These are phyloP conservation scores for Leishmania tarentolae DNA, from an alignment of 208 protist genomes.

Conservation along the genomic window DNA sequence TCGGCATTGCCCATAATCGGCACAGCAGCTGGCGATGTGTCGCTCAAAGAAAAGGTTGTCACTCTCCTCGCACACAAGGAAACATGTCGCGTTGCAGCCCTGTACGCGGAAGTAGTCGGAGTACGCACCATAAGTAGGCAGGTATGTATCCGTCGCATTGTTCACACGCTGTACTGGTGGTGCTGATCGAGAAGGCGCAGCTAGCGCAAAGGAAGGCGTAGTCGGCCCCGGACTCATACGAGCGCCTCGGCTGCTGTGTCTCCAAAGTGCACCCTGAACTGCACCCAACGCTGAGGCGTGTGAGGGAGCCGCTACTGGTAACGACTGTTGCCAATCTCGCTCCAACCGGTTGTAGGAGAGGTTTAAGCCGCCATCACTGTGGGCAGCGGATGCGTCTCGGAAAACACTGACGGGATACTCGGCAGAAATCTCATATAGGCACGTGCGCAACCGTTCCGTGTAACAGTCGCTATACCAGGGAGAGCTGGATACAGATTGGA, in stretches of 20 bases:
- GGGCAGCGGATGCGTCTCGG: conserved; percentile 1
- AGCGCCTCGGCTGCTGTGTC: background rate
- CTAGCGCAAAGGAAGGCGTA: background rate
- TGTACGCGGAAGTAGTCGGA: conserved; percentile 43
- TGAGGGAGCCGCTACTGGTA: background rate
- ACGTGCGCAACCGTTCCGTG: conserved; percentile 22
- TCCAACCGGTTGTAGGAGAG: background rate
- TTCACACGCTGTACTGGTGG: conserved; percentile 2
- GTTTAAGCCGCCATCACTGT: background rate
- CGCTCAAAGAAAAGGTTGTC: conserved; percentile 7
- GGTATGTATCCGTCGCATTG: conserved; percentile 43
- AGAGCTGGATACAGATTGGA: conserved; percentile 19
- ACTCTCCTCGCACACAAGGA: conserved; percentile 2
- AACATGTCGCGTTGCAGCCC: conserved; percentile 43
- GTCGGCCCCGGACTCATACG: background rate
- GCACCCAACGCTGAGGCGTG: background rate
- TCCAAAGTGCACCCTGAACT: background rate
- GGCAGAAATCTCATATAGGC: background rate
- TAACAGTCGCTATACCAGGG: conserved; percentile 34
- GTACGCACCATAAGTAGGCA: conserved; percentile 34
- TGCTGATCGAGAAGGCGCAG: background rate
- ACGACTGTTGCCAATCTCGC: background rate
- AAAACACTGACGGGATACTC: conserved; percentile 11
- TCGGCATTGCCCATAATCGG: conserved; percentile 51
- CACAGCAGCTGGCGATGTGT: conserved; percentile 47